phyloP scores from a whole-genome alignment of 2,329 filamentous ascomycete genomes.

The Fusarium tupiense region DNA sequence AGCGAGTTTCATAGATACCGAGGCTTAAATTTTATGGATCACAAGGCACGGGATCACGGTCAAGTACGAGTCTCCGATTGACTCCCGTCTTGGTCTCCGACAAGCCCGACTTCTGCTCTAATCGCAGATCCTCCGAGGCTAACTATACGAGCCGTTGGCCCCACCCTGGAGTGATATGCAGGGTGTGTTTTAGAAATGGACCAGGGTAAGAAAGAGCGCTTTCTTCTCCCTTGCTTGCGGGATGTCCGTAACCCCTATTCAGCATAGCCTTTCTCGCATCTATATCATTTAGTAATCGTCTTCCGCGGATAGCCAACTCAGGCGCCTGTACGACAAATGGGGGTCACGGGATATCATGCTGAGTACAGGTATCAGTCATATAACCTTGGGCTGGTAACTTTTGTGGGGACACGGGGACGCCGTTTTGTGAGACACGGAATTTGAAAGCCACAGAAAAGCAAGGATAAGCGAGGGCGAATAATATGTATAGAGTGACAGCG shows the following conservation, averaged over 20 bases:
- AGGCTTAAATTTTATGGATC: neutral
- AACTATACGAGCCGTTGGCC: neutral
- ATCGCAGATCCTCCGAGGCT: neutral
- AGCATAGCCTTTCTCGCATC: neutral
- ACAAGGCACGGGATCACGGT: neutral
- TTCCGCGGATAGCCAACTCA: neutral
- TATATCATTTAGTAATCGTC: neutral
- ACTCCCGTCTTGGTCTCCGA: neutral
- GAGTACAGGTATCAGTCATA: neutral
- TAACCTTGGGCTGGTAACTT: rapidly evolving
- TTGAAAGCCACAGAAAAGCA: neutral
- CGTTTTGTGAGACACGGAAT: neutral
- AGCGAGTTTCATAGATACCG: neutral
- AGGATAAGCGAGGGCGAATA: neutral
- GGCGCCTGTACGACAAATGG: neutral
- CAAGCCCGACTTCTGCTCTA: neutral
- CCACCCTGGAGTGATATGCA: neutral
- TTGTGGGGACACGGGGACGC: neutral
- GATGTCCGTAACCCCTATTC: neutral
- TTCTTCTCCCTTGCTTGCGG: neutral
- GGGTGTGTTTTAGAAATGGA: neutral
- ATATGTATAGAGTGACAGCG: neutral
- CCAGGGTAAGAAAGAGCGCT: neutral
- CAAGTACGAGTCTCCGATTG: neutral
- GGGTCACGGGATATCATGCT: neutral